These are phyloP conservation scores for Rhynchosporium secalis DNA, from an alignment of 2,329 filamentous ascomycete species.

Conservation along the genomic window DNA sequence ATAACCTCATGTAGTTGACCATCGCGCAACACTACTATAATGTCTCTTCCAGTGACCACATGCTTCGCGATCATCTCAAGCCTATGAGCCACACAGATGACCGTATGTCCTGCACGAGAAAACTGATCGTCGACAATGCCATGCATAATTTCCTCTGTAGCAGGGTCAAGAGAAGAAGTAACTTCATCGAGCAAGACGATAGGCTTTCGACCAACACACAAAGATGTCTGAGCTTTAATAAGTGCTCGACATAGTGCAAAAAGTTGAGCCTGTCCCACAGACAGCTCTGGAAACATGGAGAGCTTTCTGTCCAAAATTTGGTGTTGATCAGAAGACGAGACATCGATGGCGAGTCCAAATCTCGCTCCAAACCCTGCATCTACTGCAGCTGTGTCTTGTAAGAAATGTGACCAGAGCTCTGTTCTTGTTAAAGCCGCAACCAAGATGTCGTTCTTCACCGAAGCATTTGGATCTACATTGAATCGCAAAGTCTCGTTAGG, in stretches of 20 bases:
- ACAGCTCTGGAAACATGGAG: background rate
- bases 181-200: background rate
- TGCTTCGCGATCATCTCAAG: too few relatives aligned
- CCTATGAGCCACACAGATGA: background rate
- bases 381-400: background rate
- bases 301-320: background rate
- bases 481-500: slow-evolving; percentile 35
- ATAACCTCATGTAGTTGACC: too few relatives aligned
- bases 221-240: background rate
- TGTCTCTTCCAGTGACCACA: too few relatives aligned
- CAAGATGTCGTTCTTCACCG: slow-evolving; percentile 61
- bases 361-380: too few relatives aligned
- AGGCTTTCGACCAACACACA: background rate
- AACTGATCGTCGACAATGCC: background rate
- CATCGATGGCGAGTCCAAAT: too few relatives aligned
- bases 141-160: background rate
- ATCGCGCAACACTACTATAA: too few relatives aligned
- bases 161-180: background rate
- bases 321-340: too few relatives aligned
- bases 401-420: slow-evolving; percentile 40
- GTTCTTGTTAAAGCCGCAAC: slow-evolving; percentile 81
- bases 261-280: background rate
- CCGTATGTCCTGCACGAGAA: background rate
- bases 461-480: slow-evolving; percentile 43
- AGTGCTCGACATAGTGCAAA: background rate